Base-by-base conservation (phyloP, 2,329 filamentous ascomycete species). In the Lecanosticta acicola region DNA sequence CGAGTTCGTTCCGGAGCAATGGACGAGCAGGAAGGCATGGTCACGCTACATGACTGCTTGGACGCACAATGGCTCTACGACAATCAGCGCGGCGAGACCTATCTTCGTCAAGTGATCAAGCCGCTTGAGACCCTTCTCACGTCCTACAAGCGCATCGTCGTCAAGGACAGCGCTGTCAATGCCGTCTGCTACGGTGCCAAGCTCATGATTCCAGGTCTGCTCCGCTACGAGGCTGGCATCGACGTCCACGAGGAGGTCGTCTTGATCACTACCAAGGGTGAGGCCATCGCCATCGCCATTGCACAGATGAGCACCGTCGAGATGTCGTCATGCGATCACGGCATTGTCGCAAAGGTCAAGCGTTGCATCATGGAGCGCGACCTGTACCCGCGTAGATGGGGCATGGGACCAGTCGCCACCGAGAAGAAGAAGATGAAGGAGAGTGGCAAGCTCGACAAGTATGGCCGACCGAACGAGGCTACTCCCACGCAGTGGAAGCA, bases 401-500 rank as follows among this genome's bases (percentile, higher is more conserved):
- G 93, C 57, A 81, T 97, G 65, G 93, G 93, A 52, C 91, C 93
- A 43, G 84, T 91, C 50, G 93, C 93, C 40, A 73, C 85, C 39
- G 89, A 97, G 79, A 98, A 98, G 83, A 98, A 98, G 85, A 96
- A 97, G 81, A 83, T 98, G 77, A 97, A 97, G 82, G 87, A 90
- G 43, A 86, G 88, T 59, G 93, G 93, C 70, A 95, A 96, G 74
- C 84, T 98, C 50, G 93, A 98, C 77, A 98, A 98, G 83, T 97
- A 82, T 61, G 93, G 93, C 58, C 84, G 90, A 48, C 71, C 86
- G 60, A 98, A 97, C 70, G 91, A 96, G 68, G 81, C 83, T 55
- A 98, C 93, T 3, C 93, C 93, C 19, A 82, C 89, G 60, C 87
- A 93, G 72, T 98, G 93, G 93, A 89, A 86, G 59, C 72, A 79